Conservation (phyloP, 2,329 filamentous ascomycete species). For the Didymella lethalis region DNA sequence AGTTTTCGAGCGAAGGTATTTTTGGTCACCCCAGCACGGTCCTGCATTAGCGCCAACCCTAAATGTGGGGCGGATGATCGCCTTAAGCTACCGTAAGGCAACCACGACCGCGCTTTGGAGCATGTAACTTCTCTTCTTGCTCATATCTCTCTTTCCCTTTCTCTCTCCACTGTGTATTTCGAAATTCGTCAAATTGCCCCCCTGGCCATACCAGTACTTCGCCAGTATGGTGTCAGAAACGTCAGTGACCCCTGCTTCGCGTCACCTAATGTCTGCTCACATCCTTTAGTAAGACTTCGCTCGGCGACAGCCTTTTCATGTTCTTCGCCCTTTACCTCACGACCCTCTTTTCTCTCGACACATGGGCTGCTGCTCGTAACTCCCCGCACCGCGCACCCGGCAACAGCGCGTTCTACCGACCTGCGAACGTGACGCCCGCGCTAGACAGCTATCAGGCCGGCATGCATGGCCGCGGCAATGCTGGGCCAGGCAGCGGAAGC, state of each 20-base stretch:
- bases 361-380: constrained; percentile 45
- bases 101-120: constrained; percentile 10
- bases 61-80: constrained; percentile 11
- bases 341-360: constrained; percentile 51
- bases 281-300: constrained; percentile 16
- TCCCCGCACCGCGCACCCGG: constrained; percentile 43
- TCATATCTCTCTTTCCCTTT: neutral
- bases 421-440: constrained; percentile 27
- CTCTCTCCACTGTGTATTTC: neutral
- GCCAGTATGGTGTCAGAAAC: constrained; percentile 11
- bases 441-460: constrained; percentile 42
- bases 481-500: constrained; percentile 27
- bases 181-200: too few species aligned
- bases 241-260: constrained; percentile 2
- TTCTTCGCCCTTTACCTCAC: constrained; percentile 52
- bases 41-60: constrained; percentile 21
- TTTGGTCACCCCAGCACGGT: constrained; percentile 22
- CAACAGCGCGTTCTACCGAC: constrained; percentile 34
- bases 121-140: neutral
- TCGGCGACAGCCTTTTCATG: constrained; percentile 34
- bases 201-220: neutral
- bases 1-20: constrained; percentile 16
- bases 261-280: constrained; percentile 4
- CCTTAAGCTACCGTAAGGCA: constrained; percentile 11
- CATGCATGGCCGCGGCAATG: constrained; percentile 41